A percentile compares a stretch with the other conserved stretches of the same genome.
These are phyloP conservation scores for Allomyces javanicus DNA, from an alignment of 192 early-diverging fungal species.

Conservation along the genomic window DNA sequence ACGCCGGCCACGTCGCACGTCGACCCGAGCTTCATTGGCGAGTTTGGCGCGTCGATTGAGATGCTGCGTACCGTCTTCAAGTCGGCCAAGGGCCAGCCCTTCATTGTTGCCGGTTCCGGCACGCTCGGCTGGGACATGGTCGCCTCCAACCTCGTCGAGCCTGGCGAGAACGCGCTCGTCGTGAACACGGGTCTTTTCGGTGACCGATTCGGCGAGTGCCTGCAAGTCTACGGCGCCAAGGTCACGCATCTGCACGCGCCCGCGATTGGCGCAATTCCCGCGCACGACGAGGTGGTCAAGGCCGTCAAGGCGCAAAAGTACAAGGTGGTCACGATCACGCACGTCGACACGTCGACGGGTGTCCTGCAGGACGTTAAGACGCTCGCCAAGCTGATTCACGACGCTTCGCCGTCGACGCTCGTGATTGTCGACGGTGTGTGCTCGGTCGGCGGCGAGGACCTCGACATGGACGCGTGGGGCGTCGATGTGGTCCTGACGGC, in stretches of 20 bases:
- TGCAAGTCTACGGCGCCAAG: conserved; percentile 72
- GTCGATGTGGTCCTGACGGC: conserved; percentile 87
- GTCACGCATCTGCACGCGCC: conserved; percentile 50
- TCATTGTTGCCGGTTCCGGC: conserved; percentile 86
- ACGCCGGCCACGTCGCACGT: conserved; percentile 85
- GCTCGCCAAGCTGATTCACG: conserved; percentile 48
- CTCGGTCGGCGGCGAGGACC: conserved; percentile 79
- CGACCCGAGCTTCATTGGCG: conserved; percentile 67
- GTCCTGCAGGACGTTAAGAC: conserved; percentile 68
- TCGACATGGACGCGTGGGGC: conserved; percentile 80
- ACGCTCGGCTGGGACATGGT: conserved; percentile 97
- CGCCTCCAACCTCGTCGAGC: conserved; percentile 73
- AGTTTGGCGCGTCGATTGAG: conserved; percentile 73
- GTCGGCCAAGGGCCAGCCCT: conserved; percentile 63
- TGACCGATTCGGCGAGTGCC: conserved; percentile 79
- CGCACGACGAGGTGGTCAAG: conserved; percentile 23
- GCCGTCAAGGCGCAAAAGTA: conserved; percentile 33
- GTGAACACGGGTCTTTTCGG: conserved; percentile 91
- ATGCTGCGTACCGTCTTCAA: conserved; percentile 58
- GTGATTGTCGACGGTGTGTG: conserved; percentile 92
- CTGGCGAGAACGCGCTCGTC: conserved; percentile 69
- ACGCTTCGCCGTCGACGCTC: conserved; percentile 63
- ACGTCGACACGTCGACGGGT: conserved; percentile 90
- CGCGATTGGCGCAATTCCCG: conserved; percentile 42
- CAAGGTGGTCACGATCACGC: conserved; percentile 85